Percentiles rank a stretch among this genome's conserved stretches.
phyloP scores from a whole-genome alignment of 2,329 filamentous ascomycete genomes.

The Cladosporium sphaerospermum region DNA sequence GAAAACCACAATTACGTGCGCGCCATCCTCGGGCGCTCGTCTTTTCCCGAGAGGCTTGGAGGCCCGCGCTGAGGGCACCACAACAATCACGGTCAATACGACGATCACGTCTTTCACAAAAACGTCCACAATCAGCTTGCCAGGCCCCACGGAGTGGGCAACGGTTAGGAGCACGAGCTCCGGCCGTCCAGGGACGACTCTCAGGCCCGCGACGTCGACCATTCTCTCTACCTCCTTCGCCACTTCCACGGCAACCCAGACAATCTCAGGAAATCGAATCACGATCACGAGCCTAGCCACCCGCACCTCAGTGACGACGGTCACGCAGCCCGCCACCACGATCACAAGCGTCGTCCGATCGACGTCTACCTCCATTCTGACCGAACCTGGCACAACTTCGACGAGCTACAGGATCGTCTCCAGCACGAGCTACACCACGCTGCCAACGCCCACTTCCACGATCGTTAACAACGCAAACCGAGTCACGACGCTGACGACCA shows the following conservation, averaged over 20 bases:
- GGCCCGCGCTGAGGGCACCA: slow-evolving; percentile 18
- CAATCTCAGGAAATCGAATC: slow-evolving; percentile 16
- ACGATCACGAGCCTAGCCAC: slow-evolving; percentile 18
- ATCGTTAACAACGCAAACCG: slow-evolving; percentile 12
- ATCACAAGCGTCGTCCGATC: slow-evolving; percentile 3
- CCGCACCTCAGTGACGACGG: neutral
- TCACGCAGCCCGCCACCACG: slow-evolving; percentile 10
- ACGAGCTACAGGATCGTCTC: slow-evolving; percentile 15
- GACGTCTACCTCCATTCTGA: slow-evolving; percentile 8
- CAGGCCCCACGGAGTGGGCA: slow-evolving; percentile 18
- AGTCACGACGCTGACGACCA: slow-evolving; percentile 20
- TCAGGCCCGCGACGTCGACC: slow-evolving; percentile 23
- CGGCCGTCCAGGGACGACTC: slow-evolving; percentile 19
- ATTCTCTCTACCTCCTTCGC: slow-evolving; percentile 15
- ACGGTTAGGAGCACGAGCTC: slow-evolving; percentile 23
- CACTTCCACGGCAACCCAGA: slow-evolving; percentile 14
- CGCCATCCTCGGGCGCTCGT: slow-evolving; percentile 21
- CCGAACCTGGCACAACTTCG: slow-evolving; percentile 11
- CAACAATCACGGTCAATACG: slow-evolving; percentile 23
- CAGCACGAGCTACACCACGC: slow-evolving; percentile 13
- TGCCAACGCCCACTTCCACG: slow-evolving; percentile 11
- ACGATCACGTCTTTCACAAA: slow-evolving; percentile 24
- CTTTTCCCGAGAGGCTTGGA: slow-evolving; percentile 15
- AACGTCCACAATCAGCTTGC: slow-evolving; percentile 11
- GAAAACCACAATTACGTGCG: slow-evolving; percentile 25